Conservation (phyloP, 768 basidiomycete genomes). For the Gymnopilus junonius region DNA sequence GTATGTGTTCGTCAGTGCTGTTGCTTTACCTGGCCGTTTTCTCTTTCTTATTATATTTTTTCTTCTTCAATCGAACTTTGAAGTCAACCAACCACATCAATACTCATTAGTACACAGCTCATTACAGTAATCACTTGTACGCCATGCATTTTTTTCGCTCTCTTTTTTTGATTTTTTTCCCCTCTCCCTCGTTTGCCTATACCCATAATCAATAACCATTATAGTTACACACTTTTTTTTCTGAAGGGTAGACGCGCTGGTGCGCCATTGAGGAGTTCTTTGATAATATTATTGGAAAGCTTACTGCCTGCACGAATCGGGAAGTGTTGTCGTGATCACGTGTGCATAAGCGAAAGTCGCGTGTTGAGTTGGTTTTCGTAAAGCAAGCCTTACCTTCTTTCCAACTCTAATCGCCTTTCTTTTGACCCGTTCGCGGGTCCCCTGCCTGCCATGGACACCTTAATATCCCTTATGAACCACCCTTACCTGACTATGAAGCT, state of each 20-base stretch:
- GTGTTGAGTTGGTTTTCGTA: conserved; percentile 25
- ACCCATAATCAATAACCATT: conserved; percentile 24
- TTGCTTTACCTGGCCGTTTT: conserved; percentile 5
- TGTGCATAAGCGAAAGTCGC: conserved; percentile 25
- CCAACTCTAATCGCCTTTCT: background rate
- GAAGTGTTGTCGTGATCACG: conserved; percentile 11
- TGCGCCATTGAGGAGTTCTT: background rate
- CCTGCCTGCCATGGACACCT: conserved; percentile 42
- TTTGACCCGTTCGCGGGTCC: conserved; percentile 16
- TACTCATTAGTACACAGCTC: conserved; percentile 23
- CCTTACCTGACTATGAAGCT: conserved; percentile 56
- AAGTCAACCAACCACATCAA: conserved; percentile 25
- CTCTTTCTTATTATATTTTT: conserved; percentile 2
- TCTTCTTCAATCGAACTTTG: conserved; percentile 19
- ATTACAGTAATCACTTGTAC: conserved; percentile 22
- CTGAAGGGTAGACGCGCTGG: background rate
- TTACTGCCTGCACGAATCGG: background rate
- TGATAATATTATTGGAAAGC: background rate
- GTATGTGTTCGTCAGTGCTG: too few species aligned
- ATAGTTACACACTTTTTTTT: conserved; percentile 9
- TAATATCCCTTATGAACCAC: conserved; percentile 55
- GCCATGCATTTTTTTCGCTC: conserved; percentile 11
- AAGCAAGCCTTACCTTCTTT: background rate
- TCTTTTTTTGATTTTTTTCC: conserved; percentile 16
- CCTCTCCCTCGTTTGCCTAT: conserved; percentile 13